Conservation (phyloP, 352 stramenopile species). For the Thraustochytrium striatum region DNA sequence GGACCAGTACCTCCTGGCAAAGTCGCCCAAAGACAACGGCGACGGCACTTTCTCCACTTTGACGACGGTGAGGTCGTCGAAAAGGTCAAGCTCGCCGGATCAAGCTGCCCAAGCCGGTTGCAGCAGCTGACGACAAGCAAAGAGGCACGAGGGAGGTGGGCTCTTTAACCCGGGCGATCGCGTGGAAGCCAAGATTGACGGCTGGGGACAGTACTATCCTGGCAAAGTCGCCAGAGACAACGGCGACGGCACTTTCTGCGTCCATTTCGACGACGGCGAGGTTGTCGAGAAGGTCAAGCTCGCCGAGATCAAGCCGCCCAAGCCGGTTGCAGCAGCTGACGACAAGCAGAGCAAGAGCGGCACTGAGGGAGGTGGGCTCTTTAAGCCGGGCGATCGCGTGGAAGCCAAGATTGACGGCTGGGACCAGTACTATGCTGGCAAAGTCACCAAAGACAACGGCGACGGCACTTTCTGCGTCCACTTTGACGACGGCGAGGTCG, state of each 20-base stretch:
- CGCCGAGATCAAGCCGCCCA: not conserved
- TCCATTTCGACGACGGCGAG: constrained; percentile 39
- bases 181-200: not conserved
- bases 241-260: not conserved
- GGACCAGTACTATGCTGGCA: constrained; percentile 38
- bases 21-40: not conserved
- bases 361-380: not conserved
- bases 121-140: not conserved
- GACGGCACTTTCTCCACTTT: constrained; percentile 28
- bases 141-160: not conserved
- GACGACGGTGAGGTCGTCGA: constrained; percentile 40
- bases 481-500: constrained; percentile 37
- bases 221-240: not conserved
- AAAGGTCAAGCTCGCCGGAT: not conserved
- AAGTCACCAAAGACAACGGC: not conserved
- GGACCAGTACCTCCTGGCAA: constrained; percentile 3
- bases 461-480: not conserved
- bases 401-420: constrained; percentile 18
- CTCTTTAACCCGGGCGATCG: not conserved
- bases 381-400: not conserved
- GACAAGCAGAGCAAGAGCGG: not conserved
- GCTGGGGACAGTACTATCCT: constrained; percentile 24
- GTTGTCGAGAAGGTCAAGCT: not conserved
- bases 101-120: not conserved
- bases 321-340: not conserved